These are phyloP conservation scores for Hanseniaspora uvarum DNA, from an alignment of 1,139 yeast species.

Conservation along the genomic window DNA sequence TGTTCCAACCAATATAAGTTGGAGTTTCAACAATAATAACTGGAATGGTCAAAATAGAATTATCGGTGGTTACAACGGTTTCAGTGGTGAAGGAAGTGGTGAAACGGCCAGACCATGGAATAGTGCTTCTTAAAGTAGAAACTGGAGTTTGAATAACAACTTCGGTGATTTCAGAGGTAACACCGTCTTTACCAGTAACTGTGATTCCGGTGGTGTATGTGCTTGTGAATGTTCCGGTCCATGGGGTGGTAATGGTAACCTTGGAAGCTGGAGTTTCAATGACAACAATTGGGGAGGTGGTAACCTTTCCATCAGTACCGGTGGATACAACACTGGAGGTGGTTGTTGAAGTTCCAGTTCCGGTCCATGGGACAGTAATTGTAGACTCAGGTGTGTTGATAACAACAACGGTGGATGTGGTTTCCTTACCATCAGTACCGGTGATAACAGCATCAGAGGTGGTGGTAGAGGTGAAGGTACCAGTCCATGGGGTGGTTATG, in stretches of 20 bases:
- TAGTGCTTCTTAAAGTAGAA: background rate
- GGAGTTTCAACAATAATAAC: background rate
- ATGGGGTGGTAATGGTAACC: background rate
- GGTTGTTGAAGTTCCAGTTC: constrained; percentile 9
- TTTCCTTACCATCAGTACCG: background rate
- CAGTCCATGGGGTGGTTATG: background rate
- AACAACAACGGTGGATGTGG: background rate
- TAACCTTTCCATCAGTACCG: background rate
- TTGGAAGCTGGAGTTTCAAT: background rate
- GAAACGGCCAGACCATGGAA: background rate
- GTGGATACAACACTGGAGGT: background rate
- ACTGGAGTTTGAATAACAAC: background rate
- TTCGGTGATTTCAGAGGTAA: background rate
- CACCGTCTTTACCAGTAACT: background rate
- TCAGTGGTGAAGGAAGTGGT: background rate
- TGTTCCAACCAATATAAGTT: no score
- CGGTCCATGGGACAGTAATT: constrained; percentile 12
- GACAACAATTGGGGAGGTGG: no score
- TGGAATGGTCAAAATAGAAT: background rate
- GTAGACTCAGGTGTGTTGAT: background rate
- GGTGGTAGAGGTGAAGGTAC: background rate
- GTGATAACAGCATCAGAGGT: background rate
- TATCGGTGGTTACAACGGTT: background rate
- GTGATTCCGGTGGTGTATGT: background rate
- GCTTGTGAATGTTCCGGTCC: background rate